These are phyloP conservation scores for Neurospora hispaniola DNA, from an alignment of 495 filamentous ascomycete genomes.

Conservation along the genomic window DNA sequence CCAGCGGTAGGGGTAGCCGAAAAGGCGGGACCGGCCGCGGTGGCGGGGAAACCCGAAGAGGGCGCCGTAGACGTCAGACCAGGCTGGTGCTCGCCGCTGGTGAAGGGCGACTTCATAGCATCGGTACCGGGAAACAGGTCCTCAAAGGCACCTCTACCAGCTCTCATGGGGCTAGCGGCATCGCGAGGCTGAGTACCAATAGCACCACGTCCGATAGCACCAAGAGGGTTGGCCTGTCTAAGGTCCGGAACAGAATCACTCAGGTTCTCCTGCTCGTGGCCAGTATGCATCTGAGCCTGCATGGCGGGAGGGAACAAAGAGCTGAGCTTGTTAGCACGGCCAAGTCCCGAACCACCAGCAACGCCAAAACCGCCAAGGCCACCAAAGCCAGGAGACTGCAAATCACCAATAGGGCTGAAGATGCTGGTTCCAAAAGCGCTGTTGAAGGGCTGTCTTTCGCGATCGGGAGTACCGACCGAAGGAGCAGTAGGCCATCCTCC, in stretches of 20 bases:
- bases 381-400: slow-evolving; percentile 63
- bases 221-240: slow-evolving; percentile 39
- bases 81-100: slow-evolving; percentile 21
- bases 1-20: slow-evolving; percentile 23
- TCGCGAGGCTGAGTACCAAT: slow-evolving; percentile 40
- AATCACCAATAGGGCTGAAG: slow-evolving; percentile 59
- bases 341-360: slow-evolving; percentile 35
- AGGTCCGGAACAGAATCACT: slow-evolving; percentile 41
- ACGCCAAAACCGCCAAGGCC: slow-evolving; percentile 44
- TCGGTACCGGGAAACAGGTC: slow-evolving; percentile 35
- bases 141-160: slow-evolving; percentile 47
- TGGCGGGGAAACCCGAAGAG: slow-evolving; percentile 19
- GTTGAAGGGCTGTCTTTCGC: slow-evolving; percentile 53
- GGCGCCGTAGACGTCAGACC: slow-evolving; percentile 26
- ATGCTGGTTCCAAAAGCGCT: slow-evolving; percentile 58
- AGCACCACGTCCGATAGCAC: slow-evolving; percentile 44
- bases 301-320: slow-evolving; percentile 79
- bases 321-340: slow-evolving; percentile 71
- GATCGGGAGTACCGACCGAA: slow-evolving; percentile 63
- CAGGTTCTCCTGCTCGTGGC: slow-evolving; percentile 44
- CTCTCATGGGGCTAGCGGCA: slow-evolving; percentile 52
- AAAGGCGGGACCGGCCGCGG: slow-evolving; percentile 26
- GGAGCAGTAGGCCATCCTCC: slow-evolving; percentile 57
- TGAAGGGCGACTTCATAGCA: slow-evolving; percentile 23
- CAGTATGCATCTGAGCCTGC: slow-evolving; percentile 73